Conservation (phyloP, 1,284 basidiomycete genomes). For the Singerocomus rubriflavus region DNA sequence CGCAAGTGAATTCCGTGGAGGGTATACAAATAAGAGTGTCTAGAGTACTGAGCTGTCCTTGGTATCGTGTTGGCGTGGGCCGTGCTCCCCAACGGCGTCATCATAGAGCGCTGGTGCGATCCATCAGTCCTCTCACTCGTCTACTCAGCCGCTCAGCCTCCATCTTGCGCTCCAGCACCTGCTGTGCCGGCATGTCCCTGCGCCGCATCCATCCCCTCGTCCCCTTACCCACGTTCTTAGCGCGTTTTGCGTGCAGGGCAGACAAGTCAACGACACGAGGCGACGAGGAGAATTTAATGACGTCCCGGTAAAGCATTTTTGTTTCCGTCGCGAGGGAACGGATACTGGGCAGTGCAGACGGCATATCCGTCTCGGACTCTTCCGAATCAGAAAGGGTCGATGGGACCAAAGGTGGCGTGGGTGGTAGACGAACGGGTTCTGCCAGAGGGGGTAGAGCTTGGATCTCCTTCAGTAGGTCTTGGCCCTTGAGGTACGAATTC, state of each 20-base stretch:
- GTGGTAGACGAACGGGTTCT: constrained; percentile 41
- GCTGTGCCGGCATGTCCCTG: constrained; percentile 75
- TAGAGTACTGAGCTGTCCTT: too few relatives aligned
- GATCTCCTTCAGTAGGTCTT: constrained; percentile 82
- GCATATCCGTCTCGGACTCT: constrained; percentile 53
- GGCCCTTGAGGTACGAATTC: constrained; percentile 89
- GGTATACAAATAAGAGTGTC: too few relatives aligned
- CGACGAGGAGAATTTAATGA: constrained; percentile 76
- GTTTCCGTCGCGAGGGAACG: constrained; percentile 75
- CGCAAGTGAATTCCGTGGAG: too few relatives aligned
- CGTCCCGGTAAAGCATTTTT: constrained; percentile 78
- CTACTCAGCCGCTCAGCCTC: constrained; percentile 69
- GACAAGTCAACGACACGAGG: constrained; percentile 84
- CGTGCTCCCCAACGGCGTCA: not conserved
- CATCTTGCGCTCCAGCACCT: constrained; percentile 72
- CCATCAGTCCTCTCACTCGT: constrained; percentile 66
- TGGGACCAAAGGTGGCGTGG: constrained; percentile 60
- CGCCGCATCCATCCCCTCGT: constrained; percentile 64
- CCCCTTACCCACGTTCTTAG: constrained; percentile 38
- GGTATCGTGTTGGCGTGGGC: too few relatives aligned
- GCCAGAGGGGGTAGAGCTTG: constrained; percentile 67
- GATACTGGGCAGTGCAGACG: constrained; percentile 49
- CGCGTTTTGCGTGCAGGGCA: constrained; percentile 48
- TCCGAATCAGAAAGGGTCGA: constrained; percentile 63
- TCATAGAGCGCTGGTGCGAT: constrained; percentile 45